Evolutionary conservation across 108 stramenopile species (phyloP).

Genomic region (Seminavis robusta): DNA sequence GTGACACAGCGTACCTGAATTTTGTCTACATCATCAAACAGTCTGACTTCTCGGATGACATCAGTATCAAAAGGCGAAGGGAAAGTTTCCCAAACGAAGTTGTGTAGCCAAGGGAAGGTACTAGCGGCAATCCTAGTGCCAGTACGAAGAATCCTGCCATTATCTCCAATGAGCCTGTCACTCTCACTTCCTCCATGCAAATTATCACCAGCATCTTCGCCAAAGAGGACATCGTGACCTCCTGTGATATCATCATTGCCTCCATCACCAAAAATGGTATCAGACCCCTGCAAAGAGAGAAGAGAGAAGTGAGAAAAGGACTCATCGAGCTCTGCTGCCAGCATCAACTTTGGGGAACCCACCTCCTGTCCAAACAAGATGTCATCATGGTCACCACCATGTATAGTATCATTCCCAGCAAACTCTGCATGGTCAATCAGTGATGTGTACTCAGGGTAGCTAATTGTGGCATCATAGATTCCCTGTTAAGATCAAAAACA

Average conservation of each 20-base stretch:
- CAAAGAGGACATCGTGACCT: conserved; percentile 20
- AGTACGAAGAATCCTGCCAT: conserved; percentile 27
- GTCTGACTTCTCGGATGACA: conserved; percentile 19
- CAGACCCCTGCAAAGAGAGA: conserved; percentile 1
- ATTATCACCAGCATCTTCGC: conserved; percentile 15
- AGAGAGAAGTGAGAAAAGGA: neutral
- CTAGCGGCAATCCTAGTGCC: too few relatives aligned
- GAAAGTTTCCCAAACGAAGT: conserved; percentile 16
- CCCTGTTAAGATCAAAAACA: too few relatives aligned
- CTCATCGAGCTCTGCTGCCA: neutral
- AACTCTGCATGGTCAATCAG: conserved; percentile 7
- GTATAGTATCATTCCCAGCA: conserved; percentile 15
- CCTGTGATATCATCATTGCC: conserved; percentile 25
- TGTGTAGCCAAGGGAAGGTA: conserved; percentile 13
- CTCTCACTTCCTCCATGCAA: conserved; percentile 11
- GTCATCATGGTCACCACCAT: conserved; percentile 23
- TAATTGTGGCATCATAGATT: conserved; percentile 4
- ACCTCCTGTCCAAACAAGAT: conserved; percentile 23
- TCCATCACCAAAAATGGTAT: conserved; percentile 13
- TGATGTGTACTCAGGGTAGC: neutral
- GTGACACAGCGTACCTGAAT: conserved; percentile 1
- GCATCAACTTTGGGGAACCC: neutral
- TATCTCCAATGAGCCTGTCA: conserved; percentile 30
- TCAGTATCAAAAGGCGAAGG: conserved; percentile 17
- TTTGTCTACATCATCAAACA: conserved; percentile 24